Evolutionary conservation across 129 eudicot genomes (phyloP), one percentile per base, ranked within the genome.

Genomic region (Chrysanthemum lavandulifolium): DNA sequence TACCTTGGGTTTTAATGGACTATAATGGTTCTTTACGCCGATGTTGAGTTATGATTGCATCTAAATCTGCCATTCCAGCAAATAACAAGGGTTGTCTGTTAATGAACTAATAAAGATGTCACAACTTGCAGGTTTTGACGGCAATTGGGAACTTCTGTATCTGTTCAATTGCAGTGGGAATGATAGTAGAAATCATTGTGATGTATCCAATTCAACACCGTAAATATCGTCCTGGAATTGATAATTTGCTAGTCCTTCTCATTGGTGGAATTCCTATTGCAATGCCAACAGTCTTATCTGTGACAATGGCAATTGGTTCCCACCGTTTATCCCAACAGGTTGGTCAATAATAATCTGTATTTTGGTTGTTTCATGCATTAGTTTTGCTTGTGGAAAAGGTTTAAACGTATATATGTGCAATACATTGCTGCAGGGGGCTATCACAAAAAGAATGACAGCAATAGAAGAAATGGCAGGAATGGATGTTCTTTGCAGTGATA

Each of bases 401-500:
- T 33, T 63, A 48, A n/a, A 14, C n/a, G 25, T 70, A 12, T 56
- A 23, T 40, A 67, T 68, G 25, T 59, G 45, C 53, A 12, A 61
- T 69, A 69, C 64, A 69, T 53, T 29, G 56, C 63, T 71, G 47
- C 78, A 90, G 97, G 97, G 97, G n/a, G 97, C 97, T 18, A 90
- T 90, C 75, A 87, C 91, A 47, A 90, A 90, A 69, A 79, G 97
- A 82, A 90, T 90, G 97, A 90, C 97, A 33, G 95, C 97, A 45
- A 87, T 90, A 68, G 95, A 90, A 79, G 97, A 90, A 80, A 87
- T 90, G 94, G 96, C 96, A 51, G 93, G 91, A 51, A 90, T 90
- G 96, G 96, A 90, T 81, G 96, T 90, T 43, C 97, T 90, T 67
- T 90, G 97, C 85, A 84, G 91, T 55, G 97, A 90, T 69, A 90